Evolutionary conservation across 2,329 filamentous ascomycete species (phyloP).

Genomic region (Zalaria sp.): DNA sequence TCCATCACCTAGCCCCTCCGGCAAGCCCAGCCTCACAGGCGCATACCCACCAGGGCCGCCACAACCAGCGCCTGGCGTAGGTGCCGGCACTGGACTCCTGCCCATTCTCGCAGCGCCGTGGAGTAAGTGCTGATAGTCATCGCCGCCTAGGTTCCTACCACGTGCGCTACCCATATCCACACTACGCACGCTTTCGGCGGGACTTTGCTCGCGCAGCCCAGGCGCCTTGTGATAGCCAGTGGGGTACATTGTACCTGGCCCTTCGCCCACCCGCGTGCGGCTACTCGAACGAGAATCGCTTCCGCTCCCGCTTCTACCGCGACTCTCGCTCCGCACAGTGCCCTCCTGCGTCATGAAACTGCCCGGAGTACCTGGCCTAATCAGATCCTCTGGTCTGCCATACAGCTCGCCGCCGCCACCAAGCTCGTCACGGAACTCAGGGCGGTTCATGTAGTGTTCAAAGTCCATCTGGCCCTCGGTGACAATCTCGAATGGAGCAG

Average conservation of each 20-base stretch:
- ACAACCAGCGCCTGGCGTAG: conserved; percentile 6
- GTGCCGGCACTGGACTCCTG: conserved; percentile 9
- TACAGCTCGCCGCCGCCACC: conserved; percentile 52
- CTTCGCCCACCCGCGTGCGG: conserved; percentile 13
- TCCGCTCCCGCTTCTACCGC: conserved; percentile 7
- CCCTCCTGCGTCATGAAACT: conserved; percentile 24
- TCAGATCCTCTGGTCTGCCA: conserved; percentile 44
- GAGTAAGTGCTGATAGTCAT: conserved; percentile 11
- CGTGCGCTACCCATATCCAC: conserved; percentile 12
- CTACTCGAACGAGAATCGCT: conserved; percentile 17
- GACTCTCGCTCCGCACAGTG: not conserved
- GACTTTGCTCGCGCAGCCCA: conserved; percentile 25
- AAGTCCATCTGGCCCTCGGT: conserved; percentile 78
- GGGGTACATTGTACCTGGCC: conserved; percentile 28
- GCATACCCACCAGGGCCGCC: conserved; percentile 11
- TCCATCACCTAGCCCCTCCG: no score
- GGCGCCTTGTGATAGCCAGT: conserved; percentile 34
- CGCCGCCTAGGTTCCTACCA: not conserved
- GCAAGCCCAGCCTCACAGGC: conserved; percentile 7
- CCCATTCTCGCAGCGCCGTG: conserved; percentile 16
- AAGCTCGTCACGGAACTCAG: conserved; percentile 76
- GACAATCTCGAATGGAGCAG: conserved; percentile 71
- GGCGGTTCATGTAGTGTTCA: conserved; percentile 77
- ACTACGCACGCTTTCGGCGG: conserved; percentile 16
- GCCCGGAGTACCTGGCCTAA: conserved; percentile 48